Evolutionary conservation across 75 land plant species (phyloP).

Genomic region (Larix kaempferi): DNA sequence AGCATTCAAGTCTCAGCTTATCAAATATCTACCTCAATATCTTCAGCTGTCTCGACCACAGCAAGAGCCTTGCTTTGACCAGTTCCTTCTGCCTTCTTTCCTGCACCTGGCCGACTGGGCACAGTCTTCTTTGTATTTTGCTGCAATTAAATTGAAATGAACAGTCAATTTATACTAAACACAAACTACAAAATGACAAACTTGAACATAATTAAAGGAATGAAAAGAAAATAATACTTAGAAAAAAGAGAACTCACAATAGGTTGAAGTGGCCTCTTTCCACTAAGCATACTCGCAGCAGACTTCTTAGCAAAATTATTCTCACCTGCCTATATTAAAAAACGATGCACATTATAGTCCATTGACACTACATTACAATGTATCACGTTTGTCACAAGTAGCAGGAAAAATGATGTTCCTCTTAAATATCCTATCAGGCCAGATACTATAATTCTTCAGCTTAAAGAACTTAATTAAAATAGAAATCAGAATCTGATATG

Average conservation of each 20-base stretch:
- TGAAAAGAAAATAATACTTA: not conserved
- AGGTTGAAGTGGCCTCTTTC: conserved; percentile 64
- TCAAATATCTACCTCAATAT: conserved; percentile 61
- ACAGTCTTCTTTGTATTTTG: conserved; percentile 52
- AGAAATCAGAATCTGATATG: too few species aligned
- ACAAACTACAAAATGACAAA: not conserved
- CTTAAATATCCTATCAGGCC: too few species aligned
- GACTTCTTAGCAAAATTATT: conserved; percentile 56
- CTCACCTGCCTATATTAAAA: conserved; percentile 36
- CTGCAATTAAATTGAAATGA: conserved; percentile 25
- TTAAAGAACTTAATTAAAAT: not conserved
- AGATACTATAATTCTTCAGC: too few species aligned
- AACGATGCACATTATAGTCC: too few species aligned
- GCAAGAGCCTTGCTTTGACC: conserved; percentile 36
- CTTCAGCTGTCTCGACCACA: conserved; percentile 46
- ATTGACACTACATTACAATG: too few species aligned
- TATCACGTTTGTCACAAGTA: too few species aligned
- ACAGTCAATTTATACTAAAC: not conserved
- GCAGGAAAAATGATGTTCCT: too few species aligned
- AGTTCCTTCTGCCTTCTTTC: conserved; percentile 57
- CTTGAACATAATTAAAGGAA: not conserved
- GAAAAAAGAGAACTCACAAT: conserved; percentile 34
- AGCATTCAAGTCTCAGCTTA: not conserved
- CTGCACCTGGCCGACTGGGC: conserved; percentile 31
- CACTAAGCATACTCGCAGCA: conserved; percentile 97